Conservation (phyloP, 176 grass and related monocot species). For the Cenchrus fungigraminus region DNA sequence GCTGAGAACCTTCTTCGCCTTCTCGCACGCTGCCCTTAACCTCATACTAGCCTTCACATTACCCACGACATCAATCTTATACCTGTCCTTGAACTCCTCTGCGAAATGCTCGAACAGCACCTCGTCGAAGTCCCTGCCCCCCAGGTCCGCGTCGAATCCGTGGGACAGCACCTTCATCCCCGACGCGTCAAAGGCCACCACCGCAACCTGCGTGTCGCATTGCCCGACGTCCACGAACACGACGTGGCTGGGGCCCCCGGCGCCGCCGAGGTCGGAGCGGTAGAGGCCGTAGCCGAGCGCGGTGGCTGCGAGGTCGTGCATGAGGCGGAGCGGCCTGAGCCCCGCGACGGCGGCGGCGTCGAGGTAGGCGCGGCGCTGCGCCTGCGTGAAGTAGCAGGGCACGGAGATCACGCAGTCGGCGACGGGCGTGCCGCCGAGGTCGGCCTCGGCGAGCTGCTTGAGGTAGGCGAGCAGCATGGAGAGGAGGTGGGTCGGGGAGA, state of each 20-base stretch:
- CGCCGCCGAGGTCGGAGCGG: constrained; percentile 64
- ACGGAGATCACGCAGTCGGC: constrained; percentile 84
- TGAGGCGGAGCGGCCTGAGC: constrained; percentile 72
- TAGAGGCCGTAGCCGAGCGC: constrained; percentile 95
- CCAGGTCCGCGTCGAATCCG: constrained; percentile 81
- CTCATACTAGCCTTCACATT: constrained; percentile 81
- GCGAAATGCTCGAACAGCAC: constrained; percentile 78
- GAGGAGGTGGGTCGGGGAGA: constrained; percentile 75
- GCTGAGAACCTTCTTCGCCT: constrained; percentile 89
- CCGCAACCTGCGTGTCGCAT: constrained; percentile 81
- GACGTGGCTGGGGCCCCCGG: constrained; percentile 39
- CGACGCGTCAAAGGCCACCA: constrained; percentile 56
- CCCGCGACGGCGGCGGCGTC: constrained; percentile 86
- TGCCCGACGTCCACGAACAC: constrained; percentile 88
- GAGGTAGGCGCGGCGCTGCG: constrained; percentile 73
- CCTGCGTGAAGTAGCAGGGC: constrained; percentile 91
- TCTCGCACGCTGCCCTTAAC: constrained; percentile 80
- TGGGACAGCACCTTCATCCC: constrained; percentile 83
- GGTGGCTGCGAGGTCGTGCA: constrained; percentile 91
- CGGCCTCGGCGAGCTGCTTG: constrained; percentile 70
- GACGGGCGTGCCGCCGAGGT: constrained; percentile 57
- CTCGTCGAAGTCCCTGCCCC: constrained; percentile 92
- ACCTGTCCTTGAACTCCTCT: constrained; percentile 64
- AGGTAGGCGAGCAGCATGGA: constrained; percentile 86
- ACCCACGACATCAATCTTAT: constrained; percentile 58